Base-by-base conservation (phyloP, 352 stramenopile genomes). In the Phytophthora quininea region DNA sequence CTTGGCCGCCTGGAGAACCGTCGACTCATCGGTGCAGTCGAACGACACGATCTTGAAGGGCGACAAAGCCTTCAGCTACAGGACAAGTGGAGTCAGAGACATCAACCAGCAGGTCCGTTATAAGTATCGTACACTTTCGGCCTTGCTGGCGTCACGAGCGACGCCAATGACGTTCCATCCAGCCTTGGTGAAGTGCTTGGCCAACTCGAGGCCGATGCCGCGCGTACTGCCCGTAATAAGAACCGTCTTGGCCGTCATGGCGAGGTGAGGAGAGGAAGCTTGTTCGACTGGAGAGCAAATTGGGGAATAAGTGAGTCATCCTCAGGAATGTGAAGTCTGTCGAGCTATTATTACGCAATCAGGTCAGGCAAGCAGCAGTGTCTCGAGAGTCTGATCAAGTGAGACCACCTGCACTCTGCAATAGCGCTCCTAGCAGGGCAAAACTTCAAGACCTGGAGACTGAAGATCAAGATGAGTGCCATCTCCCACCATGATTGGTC, bases 141-240 rank as follows among this genome's bases (percentile, higher is more conserved):
- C 67, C 19, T 65, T 67, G 24, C 56, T 51, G 5, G 61, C 62
- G 33, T 73, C 51, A 30, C 77, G 77, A 6, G 70, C 76, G 5
- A 56, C 54, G 27, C 62, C 73, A 35, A 85, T 80, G 53, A 85
- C 76, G 2, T 81, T 73, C 79, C 79, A 88, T 1, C 76, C 79
- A 14, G 62, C 46, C 1, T 65, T 58, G 12, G 69, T 68, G 63
- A 73, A 86, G 65, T 76, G 59, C 56, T 86, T 54, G 32, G 67
- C 65, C 14, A 89, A 64, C 14, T 49, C 54, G 37, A 89, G 58
- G 2, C 80, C 77, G 54, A 89, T 71, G 48, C 77, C 76, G 12
- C 77, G 76, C 3, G 58, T 82, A 45, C 47, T 62, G 38, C 77
- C 80, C 6, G 77, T 86, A 64, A 79, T 72, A 15, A 83, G 58